Evolutionary conservation across 352 stramenopile genomes (phyloP), one percentile per base, ranked within the genome.

Genomic region (Phytophthora ramorum): DNA sequence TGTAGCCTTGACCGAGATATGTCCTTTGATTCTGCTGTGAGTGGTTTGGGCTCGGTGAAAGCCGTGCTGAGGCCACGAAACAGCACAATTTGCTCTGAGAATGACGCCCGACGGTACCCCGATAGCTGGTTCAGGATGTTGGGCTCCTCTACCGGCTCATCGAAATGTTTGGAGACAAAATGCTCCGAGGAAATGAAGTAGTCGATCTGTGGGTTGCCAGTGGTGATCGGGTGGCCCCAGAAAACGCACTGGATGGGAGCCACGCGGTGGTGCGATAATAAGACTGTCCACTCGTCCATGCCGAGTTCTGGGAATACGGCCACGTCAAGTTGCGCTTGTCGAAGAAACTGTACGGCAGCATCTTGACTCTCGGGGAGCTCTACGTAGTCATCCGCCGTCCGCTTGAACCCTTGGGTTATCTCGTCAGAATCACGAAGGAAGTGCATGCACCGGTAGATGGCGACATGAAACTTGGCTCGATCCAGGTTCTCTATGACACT

Each of bases 211-310:
- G 76, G 66, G 54, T 89, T 82, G 9, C 78, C 87, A 0, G 81
- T 92, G 13, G 89, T 96, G 52, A 91, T 83, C 14, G 89, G 89
- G 50, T 97, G 89, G 22, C 91, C 91, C 91, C 91, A 97, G 51
- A 96, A 96, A 4, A 91, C 75, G 41, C 85, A 83, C 53, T 94
- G 85, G 1, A 96, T 72, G 0, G 72, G 75, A 13, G 90, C 89
- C 6, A 97, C 40, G 7, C 91, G 81, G 30, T 87, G 76, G 63
- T 93, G 89, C 1, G 87, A 78, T 6, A 90, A 75, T 34, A 87
- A 67, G 14, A 95, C 80, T 10, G 81, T 89, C 72, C 85, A 87
- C 34, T 73, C 64, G 32, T 96, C 85, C 83, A 97, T 95, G 2
- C 89, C 87, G 24, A 97, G 55, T 50, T 97, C 91, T 16, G 84